Evolutionary conservation across 1,284 basidiomycete species (phyloP), one percentile per base, ranked within the genome.

Genomic region (Melampsora larici-populina): DNA sequence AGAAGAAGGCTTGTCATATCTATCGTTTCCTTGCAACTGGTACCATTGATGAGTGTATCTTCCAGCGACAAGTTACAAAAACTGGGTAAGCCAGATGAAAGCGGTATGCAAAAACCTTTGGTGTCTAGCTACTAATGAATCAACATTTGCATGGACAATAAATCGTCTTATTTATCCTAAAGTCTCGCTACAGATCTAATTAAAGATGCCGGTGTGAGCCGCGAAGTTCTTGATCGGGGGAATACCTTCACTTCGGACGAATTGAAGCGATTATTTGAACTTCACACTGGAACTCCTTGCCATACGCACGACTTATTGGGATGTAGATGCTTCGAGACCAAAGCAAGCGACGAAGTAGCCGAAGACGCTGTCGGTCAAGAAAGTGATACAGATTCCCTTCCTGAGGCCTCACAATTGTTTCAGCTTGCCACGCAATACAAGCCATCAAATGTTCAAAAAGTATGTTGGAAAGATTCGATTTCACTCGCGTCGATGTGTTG

Each of bases 61-160:
- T 82, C 65, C 83, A 97, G 84, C 88, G 97, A 68, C 96, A 98
- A 84, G 89, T 98, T 33, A 97, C 93, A n/a, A 99, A 99, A 84
- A 88, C 94, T 18, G 95, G 93, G 0, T 85, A 18, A 68, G 73
- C 43, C 46, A 49, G 40, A 51, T 40, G 21, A 7, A 29, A 58
- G 17, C 46, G 31, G 13, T 13, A 6, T 24, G n/a, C 26, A n/a
- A 9, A 63, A 70, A 0, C 11, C 13, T 46, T 51, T 63, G 29
- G 24, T n/a, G 46, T 21, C 7, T 26, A 51, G 24, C 24, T 40
- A 36, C 58, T 24, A 29, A 29, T 36, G 26, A 31, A 46, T 46
- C 17, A 15, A 15, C 43, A 11, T 46, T 36, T 36, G 36, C 80
- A 81, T 7, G 43, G 3, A 33, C 5, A 15, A 46, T 46, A 46